A percentile compares a stretch with the other conserved stretches of the same genome.
phyloP scores from a whole-genome alignment of 306 rosid species.

The Cucurbita moschata region DNA sequence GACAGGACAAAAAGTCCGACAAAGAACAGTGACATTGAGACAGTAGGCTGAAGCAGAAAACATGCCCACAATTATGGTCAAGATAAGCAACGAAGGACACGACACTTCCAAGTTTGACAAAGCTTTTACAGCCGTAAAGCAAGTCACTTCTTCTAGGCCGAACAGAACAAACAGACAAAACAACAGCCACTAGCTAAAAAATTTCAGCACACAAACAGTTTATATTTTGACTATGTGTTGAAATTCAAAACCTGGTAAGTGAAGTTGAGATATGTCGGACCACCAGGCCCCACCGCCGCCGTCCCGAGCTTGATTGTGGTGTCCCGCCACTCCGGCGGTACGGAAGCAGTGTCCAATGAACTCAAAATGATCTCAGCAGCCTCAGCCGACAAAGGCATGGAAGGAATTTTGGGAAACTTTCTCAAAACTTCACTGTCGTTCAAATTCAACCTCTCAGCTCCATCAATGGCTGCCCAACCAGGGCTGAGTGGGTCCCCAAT shows the following conservation, averaged over 20 bases:
- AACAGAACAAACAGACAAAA: not conserved
- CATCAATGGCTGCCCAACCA: slow-evolving; percentile 75
- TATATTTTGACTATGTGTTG: slow-evolving; percentile 9
- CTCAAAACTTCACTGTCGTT: slow-evolving; percentile 51
- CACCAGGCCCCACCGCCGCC: slow-evolving; percentile 65
- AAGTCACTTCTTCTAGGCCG: not conserved
- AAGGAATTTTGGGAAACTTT: slow-evolving; percentile 81
- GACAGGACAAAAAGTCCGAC: not conserved
- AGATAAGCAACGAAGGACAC: slow-evolving; percentile 1
- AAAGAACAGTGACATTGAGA: not conserved
- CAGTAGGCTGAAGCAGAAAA: not conserved
- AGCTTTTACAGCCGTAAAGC: not conserved
- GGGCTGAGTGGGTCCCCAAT: slow-evolving; percentile 91
- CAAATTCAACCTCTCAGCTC: slow-evolving; percentile 47
- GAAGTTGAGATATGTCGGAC: slow-evolving; percentile 65
- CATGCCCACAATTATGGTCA: not conserved
- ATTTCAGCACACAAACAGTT: too few relatives aligned
- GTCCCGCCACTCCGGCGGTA: slow-evolving; percentile 49
- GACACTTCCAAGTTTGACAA: not conserved
- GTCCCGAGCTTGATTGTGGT: slow-evolving; percentile 13
- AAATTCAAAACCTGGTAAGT: slow-evolving; percentile 49
- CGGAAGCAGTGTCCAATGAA: slow-evolving; percentile 29
- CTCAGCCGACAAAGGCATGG: slow-evolving; percentile 62
- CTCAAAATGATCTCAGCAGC: slow-evolving; percentile 39
- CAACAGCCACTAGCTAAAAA: not conserved